phyloP scores from a whole-genome alignment of 352 stramenopile genomes.

The Globisporangium megalacanthum region DNA sequence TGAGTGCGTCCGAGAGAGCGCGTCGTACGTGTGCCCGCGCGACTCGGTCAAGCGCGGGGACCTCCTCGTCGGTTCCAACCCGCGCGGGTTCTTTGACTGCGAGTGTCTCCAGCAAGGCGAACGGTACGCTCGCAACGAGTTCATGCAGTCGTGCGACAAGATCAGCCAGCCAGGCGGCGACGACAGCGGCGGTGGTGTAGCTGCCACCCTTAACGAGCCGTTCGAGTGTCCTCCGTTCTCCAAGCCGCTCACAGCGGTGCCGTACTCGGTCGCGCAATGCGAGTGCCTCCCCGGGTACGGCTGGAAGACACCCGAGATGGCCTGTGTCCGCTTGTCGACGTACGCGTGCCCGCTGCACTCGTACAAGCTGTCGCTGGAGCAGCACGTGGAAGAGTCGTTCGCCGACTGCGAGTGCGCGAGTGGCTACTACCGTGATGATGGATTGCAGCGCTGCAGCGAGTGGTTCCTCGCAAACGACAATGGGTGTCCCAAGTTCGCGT shows the following conservation, averaged over 20 bases:
- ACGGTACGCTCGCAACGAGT: conserved; percentile 52
- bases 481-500: conserved; percentile 46
- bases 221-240: conserved; percentile 66
- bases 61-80: conserved; percentile 28
- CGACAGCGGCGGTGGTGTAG: neutral
- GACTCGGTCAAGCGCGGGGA: conserved; percentile 43
- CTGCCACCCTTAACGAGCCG: neutral
- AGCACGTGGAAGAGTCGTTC: conserved; percentile 40
- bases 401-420: conserved; percentile 65
- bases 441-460: conserved; percentile 40
- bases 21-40: conserved; percentile 52
- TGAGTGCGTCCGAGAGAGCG: conserved; percentile 49
- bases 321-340: conserved; percentile 40
- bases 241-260: conserved; percentile 35
- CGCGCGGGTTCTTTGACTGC: conserved; percentile 71
- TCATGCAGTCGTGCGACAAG: conserved; percentile 40
- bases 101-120: conserved; percentile 36
- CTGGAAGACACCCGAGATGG: conserved; percentile 71
- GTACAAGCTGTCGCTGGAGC: conserved; percentile 27
- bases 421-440: conserved; percentile 63
- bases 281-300: conserved; percentile 67
- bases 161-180: conserved; percentile 15
- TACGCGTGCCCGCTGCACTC: conserved; percentile 64
- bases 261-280: conserved; percentile 71
- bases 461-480: conserved; percentile 71